Evolutionary conservation across 805 yeast genomes (phyloP).

Genomic region (Kurtzmaniella fragi): DNA sequence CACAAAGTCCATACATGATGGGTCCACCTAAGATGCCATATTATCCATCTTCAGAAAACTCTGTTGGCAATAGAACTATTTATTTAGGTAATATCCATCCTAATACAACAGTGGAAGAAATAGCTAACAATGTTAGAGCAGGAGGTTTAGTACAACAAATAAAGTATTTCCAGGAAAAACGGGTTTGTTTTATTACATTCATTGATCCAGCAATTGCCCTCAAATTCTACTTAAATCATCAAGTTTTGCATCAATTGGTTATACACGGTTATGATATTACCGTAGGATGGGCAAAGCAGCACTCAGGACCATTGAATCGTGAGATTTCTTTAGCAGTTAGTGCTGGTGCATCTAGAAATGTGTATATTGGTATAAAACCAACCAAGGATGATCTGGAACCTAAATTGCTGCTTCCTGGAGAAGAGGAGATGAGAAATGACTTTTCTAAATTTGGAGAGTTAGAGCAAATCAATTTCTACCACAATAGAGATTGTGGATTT

Average conservation of each 20-base stretch:
- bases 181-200: constrained; percentile 66
- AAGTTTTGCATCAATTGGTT: constrained; percentile 50
- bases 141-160: constrained; percentile 68
- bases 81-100: constrained; percentile 65
- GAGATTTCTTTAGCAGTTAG: constrained; percentile 59
- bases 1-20: too few species aligned
- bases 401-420: constrained; percentile 22
- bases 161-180: constrained; percentile 46
- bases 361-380: constrained; percentile 61
- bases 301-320: constrained; percentile 57
- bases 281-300: constrained; percentile 69
- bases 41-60: constrained; percentile 18
- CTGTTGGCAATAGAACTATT: constrained; percentile 57
- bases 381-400: constrained; percentile 8
- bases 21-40: too few species aligned
- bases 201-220: constrained; percentile 61
- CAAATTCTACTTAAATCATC: constrained; percentile 58
- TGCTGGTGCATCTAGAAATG: constrained; percentile 72
- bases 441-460: constrained; percentile 62
- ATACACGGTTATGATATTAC: constrained; percentile 58
- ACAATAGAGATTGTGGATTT: constrained; percentile 69
- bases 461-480: constrained; percentile 72
- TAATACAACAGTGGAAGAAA: constrained; percentile 62
- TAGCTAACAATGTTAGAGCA: constrained; percentile 69
- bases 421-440: constrained; percentile 50